Evolutionary conservation across 345 rosid species (phyloP).

Genomic region (Hibiscus trionum): DNA sequence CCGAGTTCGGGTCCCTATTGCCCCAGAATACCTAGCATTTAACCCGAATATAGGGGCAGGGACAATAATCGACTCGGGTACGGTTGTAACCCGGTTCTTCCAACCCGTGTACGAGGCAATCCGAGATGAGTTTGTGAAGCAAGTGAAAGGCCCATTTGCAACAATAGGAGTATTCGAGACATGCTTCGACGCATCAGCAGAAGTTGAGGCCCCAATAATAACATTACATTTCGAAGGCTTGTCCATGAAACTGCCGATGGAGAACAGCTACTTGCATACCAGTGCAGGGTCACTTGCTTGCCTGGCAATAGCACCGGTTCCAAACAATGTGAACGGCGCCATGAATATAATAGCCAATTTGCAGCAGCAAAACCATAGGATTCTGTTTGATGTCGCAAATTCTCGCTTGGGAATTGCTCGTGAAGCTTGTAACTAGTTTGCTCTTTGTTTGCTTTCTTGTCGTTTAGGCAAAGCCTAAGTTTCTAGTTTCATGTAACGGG

Average conservation of each 20-base stretch:
- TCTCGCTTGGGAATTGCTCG: conserved; percentile 77
- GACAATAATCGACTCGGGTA: conserved; percentile 78
- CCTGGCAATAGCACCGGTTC: conserved; percentile 72
- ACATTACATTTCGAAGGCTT: conserved; percentile 54
- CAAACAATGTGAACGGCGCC: conserved; percentile 52
- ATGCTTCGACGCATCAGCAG: conserved; percentile 48
- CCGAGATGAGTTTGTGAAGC: conserved; percentile 71
- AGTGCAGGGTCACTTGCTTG: conserved; percentile 69
- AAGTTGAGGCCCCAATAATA: conserved; percentile 39
- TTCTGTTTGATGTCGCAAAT: conserved; percentile 62
- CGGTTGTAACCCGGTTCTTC: conserved; percentile 70
- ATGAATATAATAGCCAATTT: conserved; percentile 79
- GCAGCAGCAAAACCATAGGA: conserved; percentile 83
- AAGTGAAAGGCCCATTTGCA: conserved; percentile 60
- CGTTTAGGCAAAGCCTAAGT: neutral
- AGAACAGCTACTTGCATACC: conserved; percentile 79
- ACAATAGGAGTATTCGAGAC: conserved; percentile 78
- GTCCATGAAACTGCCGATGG: conserved; percentile 56
- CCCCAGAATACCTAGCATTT: conserved; percentile 36
- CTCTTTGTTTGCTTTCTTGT: neutral
- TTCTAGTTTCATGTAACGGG: neutral
- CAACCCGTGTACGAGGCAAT: conserved; percentile 50
- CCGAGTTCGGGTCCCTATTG: conserved; percentile 33
- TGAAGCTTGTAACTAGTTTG: conserved; percentile 61
- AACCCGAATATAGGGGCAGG: conserved; percentile 69